A percentile compares a stretch with the other conserved stretches of the same genome.
These are phyloP conservation scores for Buddleja alternifolia DNA, from an alignment of 257 asterid genomes.

Conservation along the genomic window DNA sequence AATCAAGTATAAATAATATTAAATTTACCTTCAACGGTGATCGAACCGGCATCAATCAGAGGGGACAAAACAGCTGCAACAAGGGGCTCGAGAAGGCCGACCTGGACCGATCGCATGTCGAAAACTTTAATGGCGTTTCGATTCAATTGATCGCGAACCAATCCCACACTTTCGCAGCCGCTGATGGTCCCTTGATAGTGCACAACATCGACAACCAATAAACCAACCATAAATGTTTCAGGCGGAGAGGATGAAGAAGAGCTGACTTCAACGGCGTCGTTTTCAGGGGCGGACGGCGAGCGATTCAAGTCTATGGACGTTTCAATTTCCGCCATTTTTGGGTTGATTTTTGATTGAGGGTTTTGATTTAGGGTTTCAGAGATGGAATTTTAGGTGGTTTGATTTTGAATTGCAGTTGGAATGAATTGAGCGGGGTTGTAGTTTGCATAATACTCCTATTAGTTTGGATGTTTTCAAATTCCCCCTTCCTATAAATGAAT, in stretches of 20 bases:
- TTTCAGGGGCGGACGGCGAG: too few relatives aligned
- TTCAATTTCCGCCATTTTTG: too few relatives aligned
- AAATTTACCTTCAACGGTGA: conserved; percentile 45
- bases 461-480: too few relatives aligned
- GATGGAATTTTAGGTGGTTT: too few relatives aligned
- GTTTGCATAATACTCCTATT: too few relatives aligned
- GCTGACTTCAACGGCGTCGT: background rate
- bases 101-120: conserved; percentile 43
- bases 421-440: too few relatives aligned
- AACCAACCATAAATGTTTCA: conserved; percentile 45
- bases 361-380: too few relatives aligned
- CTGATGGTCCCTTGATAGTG: conserved; percentile 40
- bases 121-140: conserved; percentile 51
- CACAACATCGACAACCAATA: conserved; percentile 46
- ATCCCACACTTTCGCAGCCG: conserved; percentile 52
- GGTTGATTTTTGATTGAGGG: too few relatives aligned
- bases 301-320: too few relatives aligned
- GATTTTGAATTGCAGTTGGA: too few relatives aligned
- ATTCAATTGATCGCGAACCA: conserved; percentile 49
- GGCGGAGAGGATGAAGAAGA: too few relatives aligned
- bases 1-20: background rate
- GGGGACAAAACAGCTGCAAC: conserved; percentile 54
- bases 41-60: conserved; percentile 39
- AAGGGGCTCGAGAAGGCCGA: conserved; percentile 48
- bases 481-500: too few relatives aligned